Evolutionary conservation across 441 rosid genomes (phyloP).

Genomic region (Erysimum cheiri): DNA sequence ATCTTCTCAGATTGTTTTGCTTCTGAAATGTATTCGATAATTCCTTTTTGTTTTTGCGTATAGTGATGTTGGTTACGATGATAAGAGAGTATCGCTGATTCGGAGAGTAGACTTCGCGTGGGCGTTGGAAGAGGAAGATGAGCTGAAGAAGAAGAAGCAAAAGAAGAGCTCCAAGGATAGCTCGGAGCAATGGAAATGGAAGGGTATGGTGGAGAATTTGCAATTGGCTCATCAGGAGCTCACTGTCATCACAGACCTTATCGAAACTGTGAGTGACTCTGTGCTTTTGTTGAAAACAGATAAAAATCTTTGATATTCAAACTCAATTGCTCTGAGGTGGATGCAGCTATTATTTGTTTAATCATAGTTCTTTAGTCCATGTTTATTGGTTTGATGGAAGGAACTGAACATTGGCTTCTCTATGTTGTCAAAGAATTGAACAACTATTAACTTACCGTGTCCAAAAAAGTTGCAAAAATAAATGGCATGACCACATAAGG

Average conservation of each 20-base stretch:
- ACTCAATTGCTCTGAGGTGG: not conserved
- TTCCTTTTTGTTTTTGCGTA: not conserved
- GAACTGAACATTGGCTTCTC: not conserved
- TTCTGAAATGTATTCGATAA: not conserved
- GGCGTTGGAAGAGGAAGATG: slow-evolving; percentile 81
- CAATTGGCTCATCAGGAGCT: slow-evolving; percentile 93
- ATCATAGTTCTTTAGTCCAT: not conserved
- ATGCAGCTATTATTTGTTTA: not conserved
- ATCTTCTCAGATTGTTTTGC: not conserved
- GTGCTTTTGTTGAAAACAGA: not conserved
- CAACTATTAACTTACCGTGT: not conserved
- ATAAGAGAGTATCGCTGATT: slow-evolving; percentile 80
- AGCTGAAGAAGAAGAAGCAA: slow-evolving; percentile 62
- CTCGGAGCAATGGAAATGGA: slow-evolving; percentile 76
- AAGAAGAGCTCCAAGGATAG: slow-evolving; percentile 71
- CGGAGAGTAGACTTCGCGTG: slow-evolving; percentile 88
- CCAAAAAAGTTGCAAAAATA: not conserved
- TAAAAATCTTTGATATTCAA: not conserved
- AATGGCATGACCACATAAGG: not conserved
- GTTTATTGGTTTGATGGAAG: not conserved
- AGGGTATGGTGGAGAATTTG: slow-evolving; percentile 94
- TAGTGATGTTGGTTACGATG: slow-evolving; percentile 84
- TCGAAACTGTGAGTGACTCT: slow-evolving; percentile 72
- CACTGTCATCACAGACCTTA: slow-evolving; percentile 83
- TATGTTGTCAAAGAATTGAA: not conserved